Base-by-base conservation (phyloP, 108 stramenopile species). In the Schizochytrium sp. region DNA sequence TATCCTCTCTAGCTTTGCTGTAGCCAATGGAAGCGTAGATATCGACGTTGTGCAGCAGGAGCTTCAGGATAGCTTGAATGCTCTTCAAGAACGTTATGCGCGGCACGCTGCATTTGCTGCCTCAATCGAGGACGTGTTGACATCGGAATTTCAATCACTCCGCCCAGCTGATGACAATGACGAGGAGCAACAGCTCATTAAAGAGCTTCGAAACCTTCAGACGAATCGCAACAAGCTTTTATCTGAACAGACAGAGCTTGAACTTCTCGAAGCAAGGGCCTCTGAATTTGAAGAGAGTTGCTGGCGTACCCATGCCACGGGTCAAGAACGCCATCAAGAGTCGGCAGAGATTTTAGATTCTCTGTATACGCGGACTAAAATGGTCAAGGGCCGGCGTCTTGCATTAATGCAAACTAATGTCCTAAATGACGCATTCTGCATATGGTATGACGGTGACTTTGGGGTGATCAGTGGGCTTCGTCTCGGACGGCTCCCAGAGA, bases 391-490 rank as follows among this genome's bases (percentile, higher is more conserved):
- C 38, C 57, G 87, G 59, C 44, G 58, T 7, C 57, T 19, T 50
- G 88, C 64, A 19, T 49, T 89, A 3, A 72, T 28, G 64, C 89
- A 89, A 57, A 44, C 72, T 60, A 44, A 72, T 53, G 91, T 88
- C 4, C 47, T 91, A 47, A 92, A 92, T 59, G 92, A 92, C 87
- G 91, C 55, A 12, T 92, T 92, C 57, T 89, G 88, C 89, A 92
- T 93, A 19, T 93, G 92, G 92, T 89, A 92, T 60, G 72, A 56
- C 8, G 93, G 92, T 3, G 89, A 90, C 53, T 91, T 92, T 60
- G 93, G 56, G 8, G 93, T 92, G 3, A 93, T 93, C 41, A 93
- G 92, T 89, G 91, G 91, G 4, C 93, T 92, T 40, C 56, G 93
- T 3, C 55, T 93, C n/a, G 93, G 93, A 13, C 73, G 92, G 47